Percentiles rank a stretch among this genome's conserved stretches.
Conservation (phyloP, 805 yeast species). For the Candida mattraensis region DNA sequence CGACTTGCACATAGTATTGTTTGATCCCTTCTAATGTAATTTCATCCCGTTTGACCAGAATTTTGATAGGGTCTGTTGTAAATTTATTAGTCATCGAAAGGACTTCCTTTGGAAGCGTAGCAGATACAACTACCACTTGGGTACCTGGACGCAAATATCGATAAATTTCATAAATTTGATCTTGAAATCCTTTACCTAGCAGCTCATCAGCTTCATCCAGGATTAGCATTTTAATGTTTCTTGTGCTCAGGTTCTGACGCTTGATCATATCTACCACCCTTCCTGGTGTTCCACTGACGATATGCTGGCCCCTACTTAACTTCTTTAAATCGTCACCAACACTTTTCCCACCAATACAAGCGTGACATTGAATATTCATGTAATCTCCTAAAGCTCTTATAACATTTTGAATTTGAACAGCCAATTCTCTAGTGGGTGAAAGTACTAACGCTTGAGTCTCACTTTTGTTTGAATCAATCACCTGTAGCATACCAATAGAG, state of each 20-base stretch:
- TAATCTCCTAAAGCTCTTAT: conserved; percentile 86
- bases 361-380: conserved; percentile 89
- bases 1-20: conserved; percentile 89
- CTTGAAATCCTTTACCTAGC: conserved; percentile 90
- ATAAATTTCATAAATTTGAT: conserved; percentile 93
- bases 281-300: conserved; percentile 98
- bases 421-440: conserved; percentile 98
- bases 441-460: conserved; percentile 90
- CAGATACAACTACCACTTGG: conserved; percentile 93
- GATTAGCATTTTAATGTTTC: conserved; percentile 87
- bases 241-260: conserved; percentile 79
- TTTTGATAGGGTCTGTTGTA: conserved; percentile 93
- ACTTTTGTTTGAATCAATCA: conserved; percentile 66
- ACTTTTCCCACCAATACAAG: conserved; percentile 96
- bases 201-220: conserved; percentile 99
- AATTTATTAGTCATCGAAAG: conserved; percentile 88
- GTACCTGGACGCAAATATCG: conserved; percentile 81
- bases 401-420: conserved; percentile 93
- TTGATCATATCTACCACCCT: conserved; percentile 95
- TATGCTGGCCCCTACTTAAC: conserved; percentile 82
- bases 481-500: conserved; percentile 61
- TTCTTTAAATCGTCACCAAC: conserved; percentile 85
- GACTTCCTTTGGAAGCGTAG: conserved; percentile 93
- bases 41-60: conserved; percentile 93
- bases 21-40: conserved; percentile 93